These are phyloP conservation scores for Coix lacrymajobi DNA, from an alignment of 176 grass and related monocot species.

Conservation along the genomic window DNA sequence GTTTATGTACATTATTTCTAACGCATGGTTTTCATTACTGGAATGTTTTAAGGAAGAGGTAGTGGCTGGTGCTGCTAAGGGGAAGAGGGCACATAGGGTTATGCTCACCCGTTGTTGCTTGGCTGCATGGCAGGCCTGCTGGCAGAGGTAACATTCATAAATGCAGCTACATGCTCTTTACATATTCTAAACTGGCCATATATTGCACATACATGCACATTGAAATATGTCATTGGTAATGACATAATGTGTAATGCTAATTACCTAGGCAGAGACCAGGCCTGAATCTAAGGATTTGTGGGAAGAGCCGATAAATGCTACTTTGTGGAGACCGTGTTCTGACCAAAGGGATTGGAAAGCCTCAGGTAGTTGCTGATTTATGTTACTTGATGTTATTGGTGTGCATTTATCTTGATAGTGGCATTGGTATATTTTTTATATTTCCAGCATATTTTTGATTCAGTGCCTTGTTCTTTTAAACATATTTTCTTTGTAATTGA, in stretches of 20 bases:
- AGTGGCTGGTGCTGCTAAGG: slow-evolving; percentile 20
- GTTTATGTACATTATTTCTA: background rate
- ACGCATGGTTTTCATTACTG: background rate
- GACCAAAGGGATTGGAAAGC: slow-evolving; percentile 47
- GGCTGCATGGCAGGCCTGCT: slow-evolving; percentile 79
- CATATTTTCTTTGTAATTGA: slow-evolving; percentile 7
- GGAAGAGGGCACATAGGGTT: slow-evolving; percentile 39
- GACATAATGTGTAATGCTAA: slow-evolving; percentile 6
- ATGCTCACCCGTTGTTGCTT: slow-evolving; percentile 75
- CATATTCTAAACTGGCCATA: background rate
- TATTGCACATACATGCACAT: background rate
- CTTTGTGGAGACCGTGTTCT: slow-evolving; percentile 78
- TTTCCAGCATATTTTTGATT: background rate
- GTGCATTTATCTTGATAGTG: slow-evolving; percentile 8
- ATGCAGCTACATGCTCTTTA: background rate
- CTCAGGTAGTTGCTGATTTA: slow-evolving; percentile 37
- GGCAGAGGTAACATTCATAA: slow-evolving; percentile 68
- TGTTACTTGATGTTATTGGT: background rate
- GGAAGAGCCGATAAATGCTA: slow-evolving; percentile 72
- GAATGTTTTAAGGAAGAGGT: slow-evolving; percentile 17
- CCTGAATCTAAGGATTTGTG: slow-evolving; percentile 77
- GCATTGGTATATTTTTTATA: background rate
- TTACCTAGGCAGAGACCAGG: slow-evolving; percentile 80
- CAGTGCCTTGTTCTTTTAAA: background rate
- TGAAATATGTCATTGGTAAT: background rate